These are phyloP conservation scores for Chamaecyparis obtusa DNA, from an alignment of 75 land plant genomes.

Conservation along the genomic window DNA sequence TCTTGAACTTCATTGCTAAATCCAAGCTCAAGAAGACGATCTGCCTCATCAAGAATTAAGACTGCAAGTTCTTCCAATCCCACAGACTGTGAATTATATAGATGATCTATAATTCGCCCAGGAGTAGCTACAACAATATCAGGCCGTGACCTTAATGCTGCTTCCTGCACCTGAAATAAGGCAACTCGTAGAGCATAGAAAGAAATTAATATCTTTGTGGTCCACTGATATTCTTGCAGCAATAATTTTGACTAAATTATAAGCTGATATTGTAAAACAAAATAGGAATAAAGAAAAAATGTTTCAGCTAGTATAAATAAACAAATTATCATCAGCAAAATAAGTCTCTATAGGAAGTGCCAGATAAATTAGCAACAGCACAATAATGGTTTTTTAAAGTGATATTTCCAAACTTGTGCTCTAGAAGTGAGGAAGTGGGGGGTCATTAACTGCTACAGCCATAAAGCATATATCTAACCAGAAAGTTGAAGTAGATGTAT, in stretches of 20 bases:
- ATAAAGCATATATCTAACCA: not conserved
- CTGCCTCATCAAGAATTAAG: slow-evolving; percentile 96
- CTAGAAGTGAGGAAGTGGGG: not conserved
- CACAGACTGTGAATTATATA: slow-evolving; percentile 93
- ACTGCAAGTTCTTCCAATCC: slow-evolving; percentile 95
- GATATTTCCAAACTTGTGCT: not conserved
- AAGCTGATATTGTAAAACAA: not conserved
- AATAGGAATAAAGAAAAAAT: not conserved
- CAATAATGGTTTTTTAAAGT: not conserved
- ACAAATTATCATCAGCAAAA: not conserved
- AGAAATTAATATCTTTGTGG: not conserved
- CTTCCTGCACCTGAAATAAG: slow-evolving; percentile 73
- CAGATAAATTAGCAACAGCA: not conserved
- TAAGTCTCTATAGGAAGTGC: not conserved
- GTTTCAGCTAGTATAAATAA: not conserved
- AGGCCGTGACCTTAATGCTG: slow-evolving; percentile 83
- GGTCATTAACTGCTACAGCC: not conserved
- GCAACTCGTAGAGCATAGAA: not conserved
- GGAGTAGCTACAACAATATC: slow-evolving; percentile 99
- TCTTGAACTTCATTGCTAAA: slow-evolving; percentile 90
- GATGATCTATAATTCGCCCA: slow-evolving; percentile 93
- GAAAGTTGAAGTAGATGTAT: not conserved
- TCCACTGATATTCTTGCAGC: slow-evolving; percentile 1
- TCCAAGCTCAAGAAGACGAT: slow-evolving; percentile 95
- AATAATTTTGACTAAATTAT: not conserved